Evolutionary conservation across 441 rosid species (phyloP).

Genomic region (Corymbia citriodora): DNA sequence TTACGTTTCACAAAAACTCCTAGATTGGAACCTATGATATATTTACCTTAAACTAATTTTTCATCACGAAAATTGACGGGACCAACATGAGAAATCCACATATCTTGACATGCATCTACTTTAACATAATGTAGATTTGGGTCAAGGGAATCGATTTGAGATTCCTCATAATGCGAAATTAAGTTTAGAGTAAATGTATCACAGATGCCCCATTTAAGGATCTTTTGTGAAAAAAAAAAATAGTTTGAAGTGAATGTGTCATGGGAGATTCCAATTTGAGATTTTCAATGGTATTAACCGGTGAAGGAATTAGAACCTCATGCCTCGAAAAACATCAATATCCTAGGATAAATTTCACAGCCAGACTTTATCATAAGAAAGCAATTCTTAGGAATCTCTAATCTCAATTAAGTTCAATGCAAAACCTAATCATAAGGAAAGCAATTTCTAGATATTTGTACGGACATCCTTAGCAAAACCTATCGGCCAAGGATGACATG

Average conservation of each 20-base stretch:
- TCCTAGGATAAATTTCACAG: background rate
- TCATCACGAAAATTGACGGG: background rate
- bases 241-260: background rate
- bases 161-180: too few species aligned
- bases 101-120: background rate
- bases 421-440: background rate
- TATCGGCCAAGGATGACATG: too few species aligned
- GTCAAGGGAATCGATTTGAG: too few species aligned
- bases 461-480: too few species aligned
- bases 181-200: too few species aligned
- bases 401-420: background rate
- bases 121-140: background rate
- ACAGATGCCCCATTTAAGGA: background rate
- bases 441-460: background rate
- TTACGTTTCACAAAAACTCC: background rate
- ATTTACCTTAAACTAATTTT: background rate
- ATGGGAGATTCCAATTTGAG: rapidly evolving
- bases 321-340: background rate
- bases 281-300: background rate
- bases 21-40: background rate
- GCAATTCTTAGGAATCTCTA: background rate
- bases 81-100: background rate
- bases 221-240: background rate
- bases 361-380: background rate
- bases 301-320: background rate